Evolutionary conservation across 805 yeast genomes (phyloP).

Genomic region (Saccharomycopsis babjevae): DNA sequence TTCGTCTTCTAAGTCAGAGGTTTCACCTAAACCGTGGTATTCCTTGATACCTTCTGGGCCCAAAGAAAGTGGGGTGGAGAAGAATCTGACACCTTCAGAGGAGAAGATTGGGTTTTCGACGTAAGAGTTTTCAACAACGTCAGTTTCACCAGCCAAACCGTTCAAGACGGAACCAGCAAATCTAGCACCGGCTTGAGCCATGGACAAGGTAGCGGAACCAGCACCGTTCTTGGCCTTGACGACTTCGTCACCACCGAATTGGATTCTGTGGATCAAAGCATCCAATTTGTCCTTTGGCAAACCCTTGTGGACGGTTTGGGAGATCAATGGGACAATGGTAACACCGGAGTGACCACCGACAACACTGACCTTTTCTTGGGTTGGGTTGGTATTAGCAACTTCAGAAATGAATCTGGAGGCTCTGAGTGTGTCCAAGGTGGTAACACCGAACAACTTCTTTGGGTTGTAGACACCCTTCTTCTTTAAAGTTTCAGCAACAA

Average conservation of each 20-base stretch:
- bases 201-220: constrained; percentile 76
- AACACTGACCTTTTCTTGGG: constrained; percentile 52
- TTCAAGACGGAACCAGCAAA: constrained; percentile 58
- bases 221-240: constrained; percentile 79
- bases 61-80: constrained; percentile 88
- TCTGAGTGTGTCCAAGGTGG: constrained; percentile 70
- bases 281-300: constrained; percentile 37
- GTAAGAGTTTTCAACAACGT: constrained; percentile 57
- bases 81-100: constrained; percentile 89
- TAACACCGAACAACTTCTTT: constrained; percentile 72
- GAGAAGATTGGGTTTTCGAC: constrained; percentile 77
- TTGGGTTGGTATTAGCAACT: constrained; percentile 48
- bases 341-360: constrained; percentile 85
- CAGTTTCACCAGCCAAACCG: constrained; percentile 39
- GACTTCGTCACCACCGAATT: constrained; percentile 84
- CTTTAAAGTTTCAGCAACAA: constrained; percentile 70
- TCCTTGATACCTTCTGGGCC: constrained; percentile 84
- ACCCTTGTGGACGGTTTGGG: constrained; percentile 44
- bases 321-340: constrained; percentile 68
- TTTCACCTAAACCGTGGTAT: constrained; percentile 67
- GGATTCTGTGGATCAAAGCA: constrained; percentile 64
- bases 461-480: constrained; percentile 65
- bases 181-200: constrained; percentile 80
- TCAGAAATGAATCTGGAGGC: constrained; percentile 58
- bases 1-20: constrained; percentile 72